phyloP scores from a whole-genome alignment of 495 filamentous ascomycete species.

The Talaromyces trachyspermus region DNA sequence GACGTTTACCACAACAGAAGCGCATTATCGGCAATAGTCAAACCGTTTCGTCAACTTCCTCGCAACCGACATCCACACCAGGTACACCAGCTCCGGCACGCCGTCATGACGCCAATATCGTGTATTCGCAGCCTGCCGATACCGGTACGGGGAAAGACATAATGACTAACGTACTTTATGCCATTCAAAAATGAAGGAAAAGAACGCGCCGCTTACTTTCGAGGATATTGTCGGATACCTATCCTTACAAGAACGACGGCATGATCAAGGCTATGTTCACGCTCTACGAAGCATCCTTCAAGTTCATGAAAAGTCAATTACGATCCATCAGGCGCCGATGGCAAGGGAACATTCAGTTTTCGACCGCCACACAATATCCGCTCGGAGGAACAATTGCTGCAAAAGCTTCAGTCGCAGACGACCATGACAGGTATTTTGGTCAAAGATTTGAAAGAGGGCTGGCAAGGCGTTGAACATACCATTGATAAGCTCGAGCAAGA shows the following conservation, averaged over 20 bases:
- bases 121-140: slow-evolving; percentile 71
- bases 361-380: slow-evolving; percentile 73
- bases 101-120: slow-evolving; percentile 51
- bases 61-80: slow-evolving; percentile 33
- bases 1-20: slow-evolving; percentile 35
- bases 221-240: slow-evolving; percentile 71
- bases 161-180: slow-evolving; percentile 77
- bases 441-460: slow-evolving; percentile 89
- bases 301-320: slow-evolving; percentile 63
- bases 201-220: slow-evolving; percentile 62
- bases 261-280: slow-evolving; percentile 39
- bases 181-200: slow-evolving; percentile 78
- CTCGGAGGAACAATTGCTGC: slow-evolving; percentile 63
- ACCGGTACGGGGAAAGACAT: slow-evolving; percentile 72
- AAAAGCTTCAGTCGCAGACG: slow-evolving; percentile 68
- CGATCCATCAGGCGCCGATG: slow-evolving; percentile 52
- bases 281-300: slow-evolving; percentile 37
- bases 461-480: slow-evolving; percentile 70
- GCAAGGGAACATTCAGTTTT: slow-evolving; percentile 64
- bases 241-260: slow-evolving; percentile 48
- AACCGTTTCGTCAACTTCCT: slow-evolving; percentile 17
- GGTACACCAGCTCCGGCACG: slow-evolving; percentile 26
- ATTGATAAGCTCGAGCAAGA: slow-evolving; percentile 71
- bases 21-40: slow-evolving; percentile 27
- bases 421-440: slow-evolving; percentile 77